Evolutionary conservation across 179 eudicot genomes (phyloP).

Genomic region (Spergularia azorica): DNA sequence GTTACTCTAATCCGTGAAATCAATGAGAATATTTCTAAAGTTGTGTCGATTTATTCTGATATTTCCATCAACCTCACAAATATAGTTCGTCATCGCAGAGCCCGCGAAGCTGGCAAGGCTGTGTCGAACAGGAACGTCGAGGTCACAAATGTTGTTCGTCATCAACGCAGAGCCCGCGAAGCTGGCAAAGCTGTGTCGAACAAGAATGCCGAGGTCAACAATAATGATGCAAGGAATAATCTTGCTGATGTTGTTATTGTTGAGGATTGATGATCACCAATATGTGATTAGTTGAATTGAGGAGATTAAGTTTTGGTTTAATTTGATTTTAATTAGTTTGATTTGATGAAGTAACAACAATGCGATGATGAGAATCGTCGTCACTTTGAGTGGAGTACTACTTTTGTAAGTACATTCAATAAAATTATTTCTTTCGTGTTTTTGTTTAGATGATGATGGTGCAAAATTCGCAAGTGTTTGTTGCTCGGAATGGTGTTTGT

Average conservation of each 20-base stretch:
- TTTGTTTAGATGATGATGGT: too few species aligned
- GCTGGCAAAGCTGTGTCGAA: too few species aligned
- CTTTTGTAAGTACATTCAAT: too few species aligned
- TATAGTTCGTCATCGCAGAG: slow-evolving; percentile 40
- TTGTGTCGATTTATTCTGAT: slow-evolving; percentile 52
- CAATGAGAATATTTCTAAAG: slow-evolving; percentile 54
- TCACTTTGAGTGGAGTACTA: background rate
- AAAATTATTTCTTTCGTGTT: too few species aligned
- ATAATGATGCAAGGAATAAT: background rate
- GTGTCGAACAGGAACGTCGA: slow-evolving; percentile 5
- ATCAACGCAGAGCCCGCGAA: too few species aligned
- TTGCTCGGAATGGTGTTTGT: too few species aligned
- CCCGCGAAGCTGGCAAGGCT: too few species aligned
- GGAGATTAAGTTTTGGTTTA: slow-evolving; percentile 23
- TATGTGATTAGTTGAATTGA: background rate
- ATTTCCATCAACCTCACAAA: slow-evolving; percentile 50
- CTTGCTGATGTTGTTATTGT: background rate
- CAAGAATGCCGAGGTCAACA: too few species aligned
- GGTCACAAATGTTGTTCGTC: background rate
- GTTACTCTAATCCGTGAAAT: slow-evolving; percentile 67
- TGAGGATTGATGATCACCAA: background rate
- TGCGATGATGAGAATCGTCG: background rate
- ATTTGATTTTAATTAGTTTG: background rate
- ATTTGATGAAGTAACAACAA: background rate
- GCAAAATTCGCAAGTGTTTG: too few species aligned